A percentile compares a stretch with the other conserved stretches of the same genome.
Conservation (phyloP, 2,329 filamentous ascomycete genomes). For the Acarospora socialis region DNA sequence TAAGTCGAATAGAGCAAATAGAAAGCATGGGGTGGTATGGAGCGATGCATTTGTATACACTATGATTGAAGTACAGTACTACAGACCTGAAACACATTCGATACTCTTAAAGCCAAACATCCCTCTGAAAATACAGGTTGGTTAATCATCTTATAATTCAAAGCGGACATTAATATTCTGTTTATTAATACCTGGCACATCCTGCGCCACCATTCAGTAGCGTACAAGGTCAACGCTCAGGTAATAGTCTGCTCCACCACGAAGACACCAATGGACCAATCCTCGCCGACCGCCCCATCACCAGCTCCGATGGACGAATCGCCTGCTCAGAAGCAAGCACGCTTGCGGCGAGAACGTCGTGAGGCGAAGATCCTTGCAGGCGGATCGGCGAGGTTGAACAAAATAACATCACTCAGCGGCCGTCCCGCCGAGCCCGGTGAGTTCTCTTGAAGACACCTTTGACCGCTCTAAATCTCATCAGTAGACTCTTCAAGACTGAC, state of each 20-base stretch:
- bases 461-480: conserved; percentile 1
- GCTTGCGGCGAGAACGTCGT: conserved; percentile 47
- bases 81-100: too few species aligned
- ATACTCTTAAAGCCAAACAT: too few species aligned
- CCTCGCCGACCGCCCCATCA: not conserved
- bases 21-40: too few species aligned
- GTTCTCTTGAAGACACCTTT: conserved; percentile 11
- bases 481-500: conserved; percentile 1
- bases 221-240: too few species aligned
- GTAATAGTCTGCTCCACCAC: too few species aligned
- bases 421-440: conserved; percentile 28
- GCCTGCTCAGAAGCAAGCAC: conserved; percentile 37
- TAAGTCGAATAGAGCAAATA: too few species aligned
- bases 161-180: too few species aligned
- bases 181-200: too few species aligned
- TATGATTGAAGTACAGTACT: not conserved
- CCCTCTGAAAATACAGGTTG: too few species aligned
- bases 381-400: conserved; percentile 44
- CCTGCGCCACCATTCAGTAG: too few species aligned
- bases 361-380: conserved; percentile 47
- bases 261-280: too few species aligned
- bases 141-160: too few species aligned
- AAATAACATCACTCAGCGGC: conserved; percentile 47
- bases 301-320: conserved; percentile 25
- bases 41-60: not conserved